Evolutionary conservation across 495 filamentous ascomycete genomes (phyloP), one percentile per base, ranked within the genome.

Genomic region (Parathielavia appendiculata): DNA sequence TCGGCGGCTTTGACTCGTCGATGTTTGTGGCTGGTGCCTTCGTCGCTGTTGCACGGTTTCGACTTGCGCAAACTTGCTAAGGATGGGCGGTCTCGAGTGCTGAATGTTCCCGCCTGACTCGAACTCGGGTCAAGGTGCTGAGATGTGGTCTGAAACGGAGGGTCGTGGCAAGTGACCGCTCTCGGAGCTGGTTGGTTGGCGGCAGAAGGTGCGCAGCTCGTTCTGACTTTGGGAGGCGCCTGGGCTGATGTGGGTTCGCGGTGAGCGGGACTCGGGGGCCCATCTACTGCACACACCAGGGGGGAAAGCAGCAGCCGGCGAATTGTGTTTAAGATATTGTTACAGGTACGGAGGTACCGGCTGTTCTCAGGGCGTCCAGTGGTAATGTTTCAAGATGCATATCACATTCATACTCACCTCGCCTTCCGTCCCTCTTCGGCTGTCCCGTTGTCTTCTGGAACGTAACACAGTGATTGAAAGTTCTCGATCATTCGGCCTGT

Each of bases 131-230:
- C 41, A 22, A 34, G 61, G 62, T 59, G 65, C 57, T 52, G 61
- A 60, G 65, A 63, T 59, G 63, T 56, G 57, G 61, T 60, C 66
- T 70, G 63, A 68, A 68, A 68, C 66, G 47, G 60, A 56, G 44
- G 46, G 63, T 66, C 55, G 63, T 66, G 68, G 66, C 60, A 62
- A 64, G 58, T 57, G 60, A 66, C 68, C 68, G 60, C 57, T 65
- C 66, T 65, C 64, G 60, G 66, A 66, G 68, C 62, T 70, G 66
- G 68, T 65, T 70, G 66, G 68, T 68, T 64, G 65, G 67, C 59
- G 57, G 60, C 60, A 63, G 59, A 64, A 56, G 48, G 65, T 58
- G 44, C 35, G 35, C 56, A 57, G 52, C 48, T 20, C 53, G 16
- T 39, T 39, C 39, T 34, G 54, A 49, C 26, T 54, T 47, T 51